A percentile compares a stretch with the other conserved stretches of the same genome.
Evolutionary conservation across 192 early-diverging fungal species (phyloP).

Genomic region (Entomortierella chlamydospora): DNA sequence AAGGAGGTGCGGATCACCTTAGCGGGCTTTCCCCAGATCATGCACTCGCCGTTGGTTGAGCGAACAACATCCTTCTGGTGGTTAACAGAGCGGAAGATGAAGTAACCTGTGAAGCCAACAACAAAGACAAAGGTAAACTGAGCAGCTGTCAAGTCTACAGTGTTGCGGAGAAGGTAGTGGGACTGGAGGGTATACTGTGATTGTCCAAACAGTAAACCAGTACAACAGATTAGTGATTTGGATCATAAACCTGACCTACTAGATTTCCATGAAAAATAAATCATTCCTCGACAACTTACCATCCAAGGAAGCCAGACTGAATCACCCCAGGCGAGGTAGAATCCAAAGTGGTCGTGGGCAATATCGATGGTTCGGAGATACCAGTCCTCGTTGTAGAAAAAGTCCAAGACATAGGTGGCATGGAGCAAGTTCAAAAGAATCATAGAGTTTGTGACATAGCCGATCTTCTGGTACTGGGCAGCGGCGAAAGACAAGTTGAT

Average conservation of each 20-base stretch:
- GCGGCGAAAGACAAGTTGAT: slow-evolving; percentile 83
- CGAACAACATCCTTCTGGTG: slow-evolving; percentile 84
- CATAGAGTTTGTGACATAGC: slow-evolving; percentile 86
- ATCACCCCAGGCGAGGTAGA: slow-evolving; percentile 88
- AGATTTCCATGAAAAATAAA: not conserved
- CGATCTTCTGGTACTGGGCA: slow-evolving; percentile 79
- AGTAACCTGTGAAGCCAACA: slow-evolving; percentile 77
- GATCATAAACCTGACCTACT: too few species aligned
- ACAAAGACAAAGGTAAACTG: slow-evolving; percentile 63
- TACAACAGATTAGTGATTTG: too few species aligned
- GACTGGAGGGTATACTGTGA: slow-evolving; percentile 81
- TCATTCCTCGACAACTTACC: slow-evolving; percentile 44
- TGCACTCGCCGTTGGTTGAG: slow-evolving; percentile 74
- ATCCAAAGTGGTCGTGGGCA: slow-evolving; percentile 88
- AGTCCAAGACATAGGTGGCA: slow-evolving; percentile 80
- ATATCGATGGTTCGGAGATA: slow-evolving; percentile 89
- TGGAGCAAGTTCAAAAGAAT: slow-evolving; percentile 80
- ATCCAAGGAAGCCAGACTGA: slow-evolving; percentile 84
- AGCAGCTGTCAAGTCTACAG: slow-evolving; percentile 70
- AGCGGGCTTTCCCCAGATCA: slow-evolving; percentile 84
- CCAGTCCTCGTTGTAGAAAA: slow-evolving; percentile 89
- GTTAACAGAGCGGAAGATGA: slow-evolving; percentile 85
- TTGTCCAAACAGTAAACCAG: not conserved
- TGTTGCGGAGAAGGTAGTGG: slow-evolving; percentile 80
- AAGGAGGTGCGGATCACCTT: slow-evolving; percentile 78